Percentiles rank a stretch among this genome's conserved stretches.
Conservation (phyloP, 352 stramenopile genomes). For the Phytophthora ohioensis region DNA sequence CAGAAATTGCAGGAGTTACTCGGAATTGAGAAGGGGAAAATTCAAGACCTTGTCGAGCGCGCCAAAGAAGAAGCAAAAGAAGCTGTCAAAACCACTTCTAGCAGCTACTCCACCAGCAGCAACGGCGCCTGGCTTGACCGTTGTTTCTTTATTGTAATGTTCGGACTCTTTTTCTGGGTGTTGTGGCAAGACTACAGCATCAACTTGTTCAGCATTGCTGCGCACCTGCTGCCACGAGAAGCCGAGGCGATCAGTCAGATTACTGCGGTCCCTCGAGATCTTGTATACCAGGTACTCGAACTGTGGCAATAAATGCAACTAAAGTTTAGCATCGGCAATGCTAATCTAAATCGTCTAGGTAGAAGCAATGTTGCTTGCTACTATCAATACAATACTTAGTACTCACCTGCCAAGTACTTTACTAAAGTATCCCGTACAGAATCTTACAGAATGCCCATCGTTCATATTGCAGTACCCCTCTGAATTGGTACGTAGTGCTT, state of each 20-base stretch:
- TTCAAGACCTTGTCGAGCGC: slow-evolving; percentile 48
- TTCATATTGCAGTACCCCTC: too few relatives aligned
- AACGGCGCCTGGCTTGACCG: slow-evolving; percentile 59
- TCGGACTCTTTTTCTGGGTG: slow-evolving; percentile 52
- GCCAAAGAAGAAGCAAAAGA: slow-evolving; percentile 47
- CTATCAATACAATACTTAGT: too few relatives aligned
- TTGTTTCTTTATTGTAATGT: slow-evolving; percentile 48
- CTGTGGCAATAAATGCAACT: slow-evolving; percentile 26
- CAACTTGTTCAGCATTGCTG: slow-evolving; percentile 51
- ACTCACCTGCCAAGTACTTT: too few relatives aligned
- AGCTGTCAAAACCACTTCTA: slow-evolving; percentile 13
- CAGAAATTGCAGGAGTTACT: slow-evolving; percentile 69
- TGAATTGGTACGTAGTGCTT: slow-evolving; percentile 20
- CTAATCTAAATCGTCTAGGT: too few relatives aligned
- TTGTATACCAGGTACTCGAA: slow-evolving; percentile 11
- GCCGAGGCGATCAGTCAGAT: slow-evolving; percentile 51
- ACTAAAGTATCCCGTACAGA: too few relatives aligned
- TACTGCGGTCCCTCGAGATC: slow-evolving; percentile 8
- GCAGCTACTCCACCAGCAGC: slow-evolving; percentile 20
- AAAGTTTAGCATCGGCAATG: too few relatives aligned
- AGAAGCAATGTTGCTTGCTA: too few relatives aligned
- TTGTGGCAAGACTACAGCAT: slow-evolving; percentile 67
- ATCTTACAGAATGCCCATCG: too few relatives aligned
- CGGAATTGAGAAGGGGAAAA: slow-evolving; percentile 55
- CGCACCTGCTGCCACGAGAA: slow-evolving; percentile 59